Base-by-base conservation (phyloP, 148 eudicot species). In the Linanthus parryae region DNA sequence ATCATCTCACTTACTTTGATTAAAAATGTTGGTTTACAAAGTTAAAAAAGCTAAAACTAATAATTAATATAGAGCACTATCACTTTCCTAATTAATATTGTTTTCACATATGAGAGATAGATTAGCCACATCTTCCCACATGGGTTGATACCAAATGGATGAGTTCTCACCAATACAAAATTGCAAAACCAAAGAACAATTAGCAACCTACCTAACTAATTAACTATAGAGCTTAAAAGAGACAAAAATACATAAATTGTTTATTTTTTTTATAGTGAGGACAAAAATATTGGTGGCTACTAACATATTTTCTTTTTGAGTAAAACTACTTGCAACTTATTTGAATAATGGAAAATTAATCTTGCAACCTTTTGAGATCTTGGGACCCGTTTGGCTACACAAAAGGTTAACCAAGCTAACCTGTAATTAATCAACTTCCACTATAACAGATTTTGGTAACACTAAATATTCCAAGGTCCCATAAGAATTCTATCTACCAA, bases 71-170 rank as follows among this genome's bases (percentile, higher is more conserved):
- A n/a, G n/a, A n/a, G n/a, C n/a, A n/a, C n/a, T n/a, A n/a, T n/a
- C n/a, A n/a, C n/a, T n/a, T n/a, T n/a, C n/a, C n/a, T n/a, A n/a
- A n/a, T n/a, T n/a, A n/a, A n/a, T n/a, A n/a, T n/a, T n/a, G n/a
- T n/a, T n/a, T n/a, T n/a, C n/a, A n/a, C n/a, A n/a, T n/a, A n/a
- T n/a, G n/a, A n/a, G n/a, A n/a, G n/a, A n/a, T n/a, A n/a, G 54
- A 2, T 17, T 38, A 14, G 25, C 52, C 40, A 51, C 23, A 29
- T 21, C 46, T 44, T 2, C 15, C 52, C 70, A 64, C 74, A 70
- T 64, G 74, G 62, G 52, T 64, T 54, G 66, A 64, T 64, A 48
- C 70, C 74, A 3, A 29, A 22, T 24, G 65, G 69, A 59, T 41
- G 38, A 66, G 60, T 60, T 65, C 17, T 50, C 43, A 38, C 64